Evolutionary conservation across 108 stramenopile genomes (phyloP).

Genomic region (Nitzschia sp.): DNA sequence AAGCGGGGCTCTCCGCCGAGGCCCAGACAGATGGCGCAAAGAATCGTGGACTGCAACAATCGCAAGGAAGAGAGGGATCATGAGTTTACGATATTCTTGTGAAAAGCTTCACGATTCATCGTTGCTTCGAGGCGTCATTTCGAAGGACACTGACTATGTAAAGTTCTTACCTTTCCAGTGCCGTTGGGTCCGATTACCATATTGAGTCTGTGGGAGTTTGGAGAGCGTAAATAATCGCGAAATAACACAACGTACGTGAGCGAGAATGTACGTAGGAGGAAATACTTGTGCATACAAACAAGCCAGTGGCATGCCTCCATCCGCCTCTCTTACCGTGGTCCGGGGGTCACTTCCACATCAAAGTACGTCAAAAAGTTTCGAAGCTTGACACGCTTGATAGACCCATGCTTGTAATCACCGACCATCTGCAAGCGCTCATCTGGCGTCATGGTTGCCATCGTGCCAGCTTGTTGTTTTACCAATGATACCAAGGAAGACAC

Average conservation of each 20-base stretch:
- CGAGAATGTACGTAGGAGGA: too few species aligned
- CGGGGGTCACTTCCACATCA: constrained; percentile 67
- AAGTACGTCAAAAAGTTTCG: constrained; percentile 77
- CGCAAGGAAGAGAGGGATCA: not conserved
- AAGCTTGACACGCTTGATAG: constrained; percentile 68
- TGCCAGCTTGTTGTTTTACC: too few species aligned
- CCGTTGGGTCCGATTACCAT: constrained; percentile 94
- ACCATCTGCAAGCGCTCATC: constrained; percentile 28
- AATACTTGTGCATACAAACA: not conserved
- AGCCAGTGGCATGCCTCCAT: not conserved
- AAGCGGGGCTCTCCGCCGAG: constrained; percentile 84
- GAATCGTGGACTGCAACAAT: constrained; percentile 73
- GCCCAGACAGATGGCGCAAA: constrained; percentile 94
- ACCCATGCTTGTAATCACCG: constrained; percentile 74
- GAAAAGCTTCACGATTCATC: too few species aligned
- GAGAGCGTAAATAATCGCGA: not conserved
- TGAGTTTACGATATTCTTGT: not conserved
- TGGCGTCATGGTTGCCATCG: not conserved
- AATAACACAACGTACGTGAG: not conserved
- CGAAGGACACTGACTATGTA: too few species aligned
- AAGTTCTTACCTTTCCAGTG: constrained; percentile 68
- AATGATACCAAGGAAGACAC: too few species aligned
- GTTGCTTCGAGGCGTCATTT: too few species aligned
- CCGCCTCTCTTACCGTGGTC: constrained; percentile 58
- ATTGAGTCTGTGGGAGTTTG: constrained; percentile 65